Evolutionary conservation across 306 rosid species (phyloP).

Genomic region (Pyrus betulifolia): DNA sequence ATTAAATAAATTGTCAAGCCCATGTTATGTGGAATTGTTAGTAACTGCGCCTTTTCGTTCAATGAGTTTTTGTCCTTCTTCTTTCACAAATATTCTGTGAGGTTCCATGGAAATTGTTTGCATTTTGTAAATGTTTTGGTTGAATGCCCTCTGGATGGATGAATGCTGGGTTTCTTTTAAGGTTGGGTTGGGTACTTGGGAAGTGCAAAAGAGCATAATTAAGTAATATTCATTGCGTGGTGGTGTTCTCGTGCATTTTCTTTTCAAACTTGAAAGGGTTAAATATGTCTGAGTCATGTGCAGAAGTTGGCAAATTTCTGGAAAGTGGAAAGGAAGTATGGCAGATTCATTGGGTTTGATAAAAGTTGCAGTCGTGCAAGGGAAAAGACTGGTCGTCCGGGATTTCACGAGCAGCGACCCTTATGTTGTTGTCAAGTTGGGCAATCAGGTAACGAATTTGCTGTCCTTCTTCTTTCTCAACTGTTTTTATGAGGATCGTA

Average conservation of each 20-base stretch:
- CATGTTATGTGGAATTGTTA: not conserved
- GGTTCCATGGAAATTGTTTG: not conserved
- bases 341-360: constrained; percentile 59
- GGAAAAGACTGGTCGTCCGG: constrained; percentile 76
- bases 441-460: constrained; percentile 55
- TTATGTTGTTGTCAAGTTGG: constrained; percentile 86
- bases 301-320: constrained; percentile 1
- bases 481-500: not conserved
- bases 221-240: not conserved
- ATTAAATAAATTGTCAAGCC: not conserved
- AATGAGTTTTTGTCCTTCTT: not conserved
- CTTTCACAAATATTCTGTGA: not conserved
- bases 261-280: not conserved
- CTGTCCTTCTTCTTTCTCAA: not conserved
- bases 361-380: constrained; percentile 73
- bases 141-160: not conserved
- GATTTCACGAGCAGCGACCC: constrained; percentile 98
- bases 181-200: not conserved
- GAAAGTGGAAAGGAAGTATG: constrained; percentile 30
- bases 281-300: constrained; percentile 1
- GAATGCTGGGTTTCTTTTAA: not conserved
- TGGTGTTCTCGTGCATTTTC: not conserved
- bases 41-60: not conserved
- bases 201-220: not conserved
- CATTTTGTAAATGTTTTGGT: not conserved